Evolutionary conservation across 352 stramenopile species (phyloP), one percentile per base, ranked within the genome.

Genomic region (Blastocystis sp.): DNA sequence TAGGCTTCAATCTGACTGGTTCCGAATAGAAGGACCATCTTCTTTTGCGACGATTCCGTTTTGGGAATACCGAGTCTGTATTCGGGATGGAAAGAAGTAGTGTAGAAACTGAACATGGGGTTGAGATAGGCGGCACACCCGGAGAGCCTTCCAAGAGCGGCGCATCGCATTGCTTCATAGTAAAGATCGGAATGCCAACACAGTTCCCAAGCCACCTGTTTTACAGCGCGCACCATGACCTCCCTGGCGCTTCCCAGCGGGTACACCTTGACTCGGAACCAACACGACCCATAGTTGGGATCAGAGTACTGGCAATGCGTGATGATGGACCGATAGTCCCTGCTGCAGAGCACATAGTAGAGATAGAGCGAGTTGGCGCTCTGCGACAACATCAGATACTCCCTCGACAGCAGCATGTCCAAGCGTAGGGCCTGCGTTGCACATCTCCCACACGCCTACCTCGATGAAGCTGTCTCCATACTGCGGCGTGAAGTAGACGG

Each of bases 391-490:
- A 38, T 34, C 21, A 67, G 38, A 24, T 34, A 67, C 57, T 67
- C 57, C 4, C 21, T 34, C 9, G 57, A 67, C 24, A 67, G 0
- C 38, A 67, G 24, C 57, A 67, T 67, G 7, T 34, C 57, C 2
- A 67, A 16, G 7, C 57, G 57, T 42, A 67, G 6, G 21, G 27
- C 29, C 57, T 67, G 32, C 14, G 32, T 14, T 42, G n/a, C 8
- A 67, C n/a, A n/a, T 32, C n/a, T 29, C 54, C 7, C 54, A 7
- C 9, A 9, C 14, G 29, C 7, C 7, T n/a, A 34, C 57, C n/a
- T 95, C 92, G 32, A 95, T 88, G 87, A 95, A 95, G 65, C 89
- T 91, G 86, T 95, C 92, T 32, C 92, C 92, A 79, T 94, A 96
- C 86, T 96, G 92, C 42, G 92, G 92, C 14, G 92, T 96, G 87